Evolutionary conservation across 2,329 filamentous ascomycete species (phyloP).

Genomic region (Ciborinia camelliae): DNA sequence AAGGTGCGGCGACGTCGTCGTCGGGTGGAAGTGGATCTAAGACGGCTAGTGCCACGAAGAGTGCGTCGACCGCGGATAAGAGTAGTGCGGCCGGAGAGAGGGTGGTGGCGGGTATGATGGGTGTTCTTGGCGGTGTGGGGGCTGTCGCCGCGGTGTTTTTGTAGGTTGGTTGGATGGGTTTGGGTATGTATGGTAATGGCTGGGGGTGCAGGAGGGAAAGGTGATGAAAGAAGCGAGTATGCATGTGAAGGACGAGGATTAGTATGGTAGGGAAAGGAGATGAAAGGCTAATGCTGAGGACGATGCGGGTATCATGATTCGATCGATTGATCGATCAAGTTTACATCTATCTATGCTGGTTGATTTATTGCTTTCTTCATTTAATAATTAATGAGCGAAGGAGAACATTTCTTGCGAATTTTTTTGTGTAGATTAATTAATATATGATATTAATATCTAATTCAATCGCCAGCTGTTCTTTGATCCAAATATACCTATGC

Average conservation of each 20-base stretch:
- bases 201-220: no score
- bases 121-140: neutral
- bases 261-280: no score
- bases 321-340: neutral
- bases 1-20: neutral
- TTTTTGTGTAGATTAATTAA: neutral
- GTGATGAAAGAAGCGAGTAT: no score
- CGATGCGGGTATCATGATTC: neutral
- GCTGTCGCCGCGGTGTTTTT: neutral
- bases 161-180: neutral
- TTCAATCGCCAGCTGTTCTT: no score
- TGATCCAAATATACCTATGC: no score
- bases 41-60: slow-evolving; percentile 22
- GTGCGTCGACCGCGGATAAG: neutral
- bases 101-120: neutral
- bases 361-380: neutral
- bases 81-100: neutral
- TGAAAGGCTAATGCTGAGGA: no score
- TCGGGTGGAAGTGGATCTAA: neutral
- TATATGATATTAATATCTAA: neutral
- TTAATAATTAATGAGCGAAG: neutral
- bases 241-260: neutral
- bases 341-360: neutral
- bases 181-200: no score
- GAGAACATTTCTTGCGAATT: neutral